A percentile compares a stretch with the other conserved stretches of the same genome.
These are phyloP conservation scores for Salinomyces thailandicus DNA, from an alignment of 2,329 filamentous ascomycete species.

Conservation along the genomic window DNA sequence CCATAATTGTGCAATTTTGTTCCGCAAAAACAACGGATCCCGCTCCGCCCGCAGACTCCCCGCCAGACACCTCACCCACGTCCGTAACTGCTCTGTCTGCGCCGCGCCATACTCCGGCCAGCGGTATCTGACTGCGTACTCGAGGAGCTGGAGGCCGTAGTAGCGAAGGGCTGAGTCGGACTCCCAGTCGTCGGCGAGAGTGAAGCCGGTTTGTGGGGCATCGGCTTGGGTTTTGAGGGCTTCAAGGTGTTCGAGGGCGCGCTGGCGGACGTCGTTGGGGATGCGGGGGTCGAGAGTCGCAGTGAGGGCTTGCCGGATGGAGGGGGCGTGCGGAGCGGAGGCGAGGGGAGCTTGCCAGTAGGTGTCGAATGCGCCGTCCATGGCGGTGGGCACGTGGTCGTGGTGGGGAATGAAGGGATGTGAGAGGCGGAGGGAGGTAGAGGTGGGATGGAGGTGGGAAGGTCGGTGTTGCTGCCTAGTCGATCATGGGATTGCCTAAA, in stretches of 20 bases:
- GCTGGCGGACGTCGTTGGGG: slow-evolving; percentile 66
- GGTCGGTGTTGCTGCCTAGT: too few relatives aligned
- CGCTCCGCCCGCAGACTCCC: slow-evolving; percentile 55
- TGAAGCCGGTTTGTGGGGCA: slow-evolving; percentile 76
- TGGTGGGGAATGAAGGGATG: too few relatives aligned
- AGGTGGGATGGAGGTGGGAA: too few relatives aligned
- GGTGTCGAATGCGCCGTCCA: slow-evolving; percentile 6
- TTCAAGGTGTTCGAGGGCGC: slow-evolving; percentile 80
- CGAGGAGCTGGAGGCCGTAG: slow-evolving; percentile 84
- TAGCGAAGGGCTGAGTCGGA: slow-evolving; percentile 79
- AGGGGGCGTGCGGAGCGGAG: slow-evolving; percentile 36
- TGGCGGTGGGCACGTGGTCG: too few relatives aligned
- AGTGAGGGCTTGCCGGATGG: slow-evolving; percentile 75
- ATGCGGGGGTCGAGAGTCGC: slow-evolving; percentile 77
- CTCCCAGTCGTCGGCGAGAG: slow-evolving; percentile 61
- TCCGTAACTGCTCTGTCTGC: slow-evolving; percentile 58
- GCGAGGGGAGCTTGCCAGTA: slow-evolving; percentile 4
- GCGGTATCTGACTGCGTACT: slow-evolving; percentile 76
- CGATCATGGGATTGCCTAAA: too few relatives aligned
- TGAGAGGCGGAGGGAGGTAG: too few relatives aligned
- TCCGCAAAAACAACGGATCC: slow-evolving; percentile 75
- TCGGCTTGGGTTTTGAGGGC: slow-evolving; percentile 67
- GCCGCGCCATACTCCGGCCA: slow-evolving; percentile 63
- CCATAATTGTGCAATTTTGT: slow-evolving; percentile 92
- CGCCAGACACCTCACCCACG: slow-evolving; percentile 70